Evolutionary conservation across 2,329 filamentous ascomycete species (phyloP).

Genomic region (Ascochyta viciae-villosae): DNA sequence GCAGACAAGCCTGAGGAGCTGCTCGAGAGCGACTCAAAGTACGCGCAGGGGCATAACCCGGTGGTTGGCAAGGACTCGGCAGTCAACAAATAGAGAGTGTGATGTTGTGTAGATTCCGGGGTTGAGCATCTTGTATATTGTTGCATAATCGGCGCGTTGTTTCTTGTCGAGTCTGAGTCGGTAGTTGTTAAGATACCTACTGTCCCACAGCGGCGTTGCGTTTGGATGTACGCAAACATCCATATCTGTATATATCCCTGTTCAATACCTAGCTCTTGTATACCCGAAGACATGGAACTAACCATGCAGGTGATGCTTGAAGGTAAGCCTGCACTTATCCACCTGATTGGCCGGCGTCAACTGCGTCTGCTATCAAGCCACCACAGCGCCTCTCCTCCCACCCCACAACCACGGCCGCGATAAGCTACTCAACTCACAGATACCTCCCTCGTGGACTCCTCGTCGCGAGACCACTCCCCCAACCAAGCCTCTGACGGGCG

Average conservation of each 20-base stretch:
- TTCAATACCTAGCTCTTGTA: neutral
- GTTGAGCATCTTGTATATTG: constrained; percentile 15
- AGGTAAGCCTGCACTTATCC: neutral
- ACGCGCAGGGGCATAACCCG: constrained; percentile 54
- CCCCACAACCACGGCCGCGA: constrained; percentile 9
- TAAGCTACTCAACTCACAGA: constrained; percentile 15
- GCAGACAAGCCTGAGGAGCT: constrained; percentile 62
- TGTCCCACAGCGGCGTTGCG: neutral
- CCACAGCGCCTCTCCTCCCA: neutral
- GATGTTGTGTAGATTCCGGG: neutral
- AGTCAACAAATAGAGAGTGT: constrained; percentile 55
- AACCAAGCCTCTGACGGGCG: neutral
- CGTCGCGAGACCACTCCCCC: constrained; percentile 1
- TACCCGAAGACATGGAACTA: neutral
- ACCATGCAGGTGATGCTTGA: too few relatives aligned
- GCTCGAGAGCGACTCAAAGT: constrained; percentile 59
- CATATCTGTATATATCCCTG: constrained; percentile 10
- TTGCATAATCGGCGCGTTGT: constrained; percentile 19
- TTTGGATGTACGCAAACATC: constrained; percentile 7
- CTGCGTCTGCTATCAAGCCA: constrained; percentile 9
- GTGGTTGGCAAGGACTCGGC: constrained; percentile 52
- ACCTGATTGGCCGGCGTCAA: constrained; percentile 11
- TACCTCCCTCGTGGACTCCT: constrained; percentile 3
- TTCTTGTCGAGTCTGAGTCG: constrained; percentile 7
- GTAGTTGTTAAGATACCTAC: constrained; percentile 15